Evolutionary conservation across 73 alveolate species (phyloP).

Genomic region (Stentor roeselii): DNA sequence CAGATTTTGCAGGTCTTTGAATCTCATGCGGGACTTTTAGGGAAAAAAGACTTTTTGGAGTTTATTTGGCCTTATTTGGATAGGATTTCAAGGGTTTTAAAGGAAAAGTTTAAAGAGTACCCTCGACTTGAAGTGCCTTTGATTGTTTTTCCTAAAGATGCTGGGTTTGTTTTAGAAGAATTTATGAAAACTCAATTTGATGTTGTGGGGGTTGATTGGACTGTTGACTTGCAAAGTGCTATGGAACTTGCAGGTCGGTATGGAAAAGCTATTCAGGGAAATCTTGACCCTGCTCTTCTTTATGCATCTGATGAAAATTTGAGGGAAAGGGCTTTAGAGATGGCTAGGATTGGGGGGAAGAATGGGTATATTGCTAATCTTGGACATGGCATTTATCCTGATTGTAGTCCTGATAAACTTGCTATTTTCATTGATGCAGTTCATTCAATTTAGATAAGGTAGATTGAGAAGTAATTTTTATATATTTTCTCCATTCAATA

Average conservation of each 20-base stretch:
- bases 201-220: conserved; percentile 48
- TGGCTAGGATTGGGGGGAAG: conserved; percentile 46
- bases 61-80: conserved; percentile 38
- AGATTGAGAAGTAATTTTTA: no score
- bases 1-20: conserved; percentile 67
- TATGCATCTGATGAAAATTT: conserved; percentile 47
- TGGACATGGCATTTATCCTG: conserved; percentile 72
- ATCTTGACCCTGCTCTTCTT: conserved; percentile 63
- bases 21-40: conserved; percentile 58
- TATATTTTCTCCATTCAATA: no score
- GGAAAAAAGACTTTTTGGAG: conserved; percentile 34
- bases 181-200: conserved; percentile 37
- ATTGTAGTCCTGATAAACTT: conserved; percentile 50
- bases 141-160: conserved; percentile 55
- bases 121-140: conserved; percentile 56
- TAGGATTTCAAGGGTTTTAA: conserved; percentile 32
- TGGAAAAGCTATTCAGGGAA: conserved; percentile 57
- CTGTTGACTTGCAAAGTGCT: conserved; percentile 38
- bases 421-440: conserved; percentile 38
- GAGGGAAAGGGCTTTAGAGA: conserved; percentile 42
- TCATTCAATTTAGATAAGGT: background rate
- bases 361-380: conserved; percentile 52
- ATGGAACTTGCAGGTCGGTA: conserved; percentile 19
- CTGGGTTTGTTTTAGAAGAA: conserved; percentile 32
- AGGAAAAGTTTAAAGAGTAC: conserved; percentile 35